Evolutionary conservation across 805 yeast genomes (phyloP).

Genomic region (Metschnikowia kunwiensis): DNA sequence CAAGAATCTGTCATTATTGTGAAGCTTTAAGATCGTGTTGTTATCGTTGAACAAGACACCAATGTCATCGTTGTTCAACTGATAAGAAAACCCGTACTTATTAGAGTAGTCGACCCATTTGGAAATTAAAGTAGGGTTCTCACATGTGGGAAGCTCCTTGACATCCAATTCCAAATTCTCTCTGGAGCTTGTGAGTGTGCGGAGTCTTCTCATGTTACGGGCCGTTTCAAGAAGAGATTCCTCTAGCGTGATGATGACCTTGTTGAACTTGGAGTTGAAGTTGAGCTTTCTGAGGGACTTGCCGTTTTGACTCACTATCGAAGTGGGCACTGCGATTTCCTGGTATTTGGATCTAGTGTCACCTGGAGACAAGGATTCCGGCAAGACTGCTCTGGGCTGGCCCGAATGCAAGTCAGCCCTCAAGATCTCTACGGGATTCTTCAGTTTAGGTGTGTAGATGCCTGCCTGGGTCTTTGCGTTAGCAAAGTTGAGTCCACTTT

Average conservation of each 20-base stretch:
- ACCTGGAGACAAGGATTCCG: conserved; percentile 89
- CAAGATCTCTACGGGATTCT: conserved; percentile 67
- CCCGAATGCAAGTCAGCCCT: conserved; percentile 68
- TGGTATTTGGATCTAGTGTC: conserved; percentile 85
- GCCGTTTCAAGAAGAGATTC: conserved; percentile 36
- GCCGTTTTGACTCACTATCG: conserved; percentile 22
- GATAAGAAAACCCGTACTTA: conserved; percentile 93
- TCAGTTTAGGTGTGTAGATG: conserved; percentile 48
- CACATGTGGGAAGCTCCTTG: conserved; percentile 40
- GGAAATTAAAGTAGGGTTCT: conserved; percentile 70
- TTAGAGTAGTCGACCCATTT: conserved; percentile 98
- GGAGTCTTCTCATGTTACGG: conserved; percentile 42
- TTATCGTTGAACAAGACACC: conserved; percentile 89
- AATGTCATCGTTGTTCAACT: conserved; percentile 81
- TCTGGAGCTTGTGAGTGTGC: conserved; percentile 28
- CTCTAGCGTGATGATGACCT: conserved; percentile 38
- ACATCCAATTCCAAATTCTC: conserved; percentile 29
- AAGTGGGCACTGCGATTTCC: conserved; percentile 49
- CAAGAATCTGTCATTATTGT: conserved; percentile 62
- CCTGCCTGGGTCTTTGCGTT: conserved; percentile 65
- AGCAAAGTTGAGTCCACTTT: conserved; percentile 65
- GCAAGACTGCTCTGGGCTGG: conserved; percentile 66
- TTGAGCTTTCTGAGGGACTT: conserved; percentile 36
- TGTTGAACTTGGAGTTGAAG: conserved; percentile 37
- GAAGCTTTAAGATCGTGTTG: conserved; percentile 71